Evolutionary conservation across 192 early-diverging fungal species (phyloP).

Genomic region (Backusella macrospora): DNA sequence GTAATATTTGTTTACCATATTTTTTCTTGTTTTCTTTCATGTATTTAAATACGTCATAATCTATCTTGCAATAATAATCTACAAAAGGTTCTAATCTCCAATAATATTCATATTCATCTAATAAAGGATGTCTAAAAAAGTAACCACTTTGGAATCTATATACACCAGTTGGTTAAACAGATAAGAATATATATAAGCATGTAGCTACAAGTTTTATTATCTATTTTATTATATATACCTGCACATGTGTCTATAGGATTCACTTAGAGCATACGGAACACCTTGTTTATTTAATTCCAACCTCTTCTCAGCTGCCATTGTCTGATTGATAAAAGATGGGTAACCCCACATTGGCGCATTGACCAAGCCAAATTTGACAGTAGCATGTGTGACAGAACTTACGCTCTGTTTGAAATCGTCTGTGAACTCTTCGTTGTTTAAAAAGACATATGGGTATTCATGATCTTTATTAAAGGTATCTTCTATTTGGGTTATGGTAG

Average conservation of each 20-base stretch:
- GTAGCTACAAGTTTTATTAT: neutral
- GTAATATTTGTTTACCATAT: slow-evolving; percentile 55
- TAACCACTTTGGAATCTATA: slow-evolving; percentile 71
- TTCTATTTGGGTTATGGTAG: slow-evolving; percentile 70
- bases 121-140: slow-evolving; percentile 73
- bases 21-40: slow-evolving; percentile 77
- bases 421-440: slow-evolving; percentile 79
- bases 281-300: slow-evolving; percentile 51
- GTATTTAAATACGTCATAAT: slow-evolving; percentile 79
- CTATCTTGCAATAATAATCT: slow-evolving; percentile 74
- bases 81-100: slow-evolving; percentile 89
- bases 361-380: slow-evolving; percentile 60
- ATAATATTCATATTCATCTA: slow-evolving; percentile 76
- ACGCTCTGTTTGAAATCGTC: slow-evolving; percentile 64
- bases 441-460: slow-evolving; percentile 87
- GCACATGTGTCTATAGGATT: slow-evolving; percentile 80
- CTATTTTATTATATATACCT: neutral
- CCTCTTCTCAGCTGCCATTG: slow-evolving; percentile 52
- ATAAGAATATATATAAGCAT: no score
- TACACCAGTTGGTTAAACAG: neutral
- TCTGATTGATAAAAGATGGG: slow-evolving; percentile 75
- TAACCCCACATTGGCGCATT: slow-evolving; percentile 72
- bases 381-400: slow-evolving; percentile 52
- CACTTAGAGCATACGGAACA: slow-evolving; percentile 64
- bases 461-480: slow-evolving; percentile 76